Conservation (phyloP, 192 early-diverging fungal genomes). For the Spizellomyces punctatus region DNA sequence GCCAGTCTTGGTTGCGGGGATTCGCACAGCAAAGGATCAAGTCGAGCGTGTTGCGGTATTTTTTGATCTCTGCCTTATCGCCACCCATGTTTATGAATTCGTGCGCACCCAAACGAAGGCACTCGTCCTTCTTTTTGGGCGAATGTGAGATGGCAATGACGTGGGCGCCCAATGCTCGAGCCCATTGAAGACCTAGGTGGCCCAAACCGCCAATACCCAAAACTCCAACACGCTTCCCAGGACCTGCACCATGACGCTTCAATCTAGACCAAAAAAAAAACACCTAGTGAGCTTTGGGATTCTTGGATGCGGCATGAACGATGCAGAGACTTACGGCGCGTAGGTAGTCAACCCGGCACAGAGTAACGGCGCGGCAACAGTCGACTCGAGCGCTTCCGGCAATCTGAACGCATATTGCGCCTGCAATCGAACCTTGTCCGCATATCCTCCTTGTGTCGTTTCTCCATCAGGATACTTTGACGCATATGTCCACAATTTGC, state of each 20-base stretch:
- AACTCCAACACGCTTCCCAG: slow-evolving; percentile 70
- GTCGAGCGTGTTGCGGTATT: slow-evolving; percentile 47
- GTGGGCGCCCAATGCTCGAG: slow-evolving; percentile 43
- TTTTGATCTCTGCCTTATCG: slow-evolving; percentile 8
- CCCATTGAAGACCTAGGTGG: slow-evolving; percentile 50
- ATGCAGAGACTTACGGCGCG: slow-evolving; percentile 44
- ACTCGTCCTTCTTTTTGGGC: slow-evolving; percentile 29
- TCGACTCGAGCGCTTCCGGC: slow-evolving; percentile 60
- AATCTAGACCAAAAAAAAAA: slow-evolving; percentile 38
- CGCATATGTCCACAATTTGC: slow-evolving; percentile 21
- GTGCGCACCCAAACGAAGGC: slow-evolving; percentile 22
- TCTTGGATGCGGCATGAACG: neutral
- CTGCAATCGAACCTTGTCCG: slow-evolving; percentile 14
- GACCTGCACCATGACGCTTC: slow-evolving; percentile 52
- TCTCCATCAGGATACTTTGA: slow-evolving; percentile 9
- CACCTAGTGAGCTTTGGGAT: neutral
- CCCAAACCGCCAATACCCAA: slow-evolving; percentile 77
- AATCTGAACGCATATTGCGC: slow-evolving; percentile 44
- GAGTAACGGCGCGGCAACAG: slow-evolving; percentile 72
- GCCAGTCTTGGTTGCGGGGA: slow-evolving; percentile 7
- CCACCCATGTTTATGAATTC: slow-evolving; percentile 40
- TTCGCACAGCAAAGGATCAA: slow-evolving; percentile 23
- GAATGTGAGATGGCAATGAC: slow-evolving; percentile 34
- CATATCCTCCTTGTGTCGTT: slow-evolving; percentile 29
- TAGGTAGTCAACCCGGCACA: slow-evolving; percentile 82